Evolutionary conservation across 1,139 yeast genomes (phyloP), one percentile per base, ranked within the genome.

Genomic region (Nematodospora anomalae): DNA sequence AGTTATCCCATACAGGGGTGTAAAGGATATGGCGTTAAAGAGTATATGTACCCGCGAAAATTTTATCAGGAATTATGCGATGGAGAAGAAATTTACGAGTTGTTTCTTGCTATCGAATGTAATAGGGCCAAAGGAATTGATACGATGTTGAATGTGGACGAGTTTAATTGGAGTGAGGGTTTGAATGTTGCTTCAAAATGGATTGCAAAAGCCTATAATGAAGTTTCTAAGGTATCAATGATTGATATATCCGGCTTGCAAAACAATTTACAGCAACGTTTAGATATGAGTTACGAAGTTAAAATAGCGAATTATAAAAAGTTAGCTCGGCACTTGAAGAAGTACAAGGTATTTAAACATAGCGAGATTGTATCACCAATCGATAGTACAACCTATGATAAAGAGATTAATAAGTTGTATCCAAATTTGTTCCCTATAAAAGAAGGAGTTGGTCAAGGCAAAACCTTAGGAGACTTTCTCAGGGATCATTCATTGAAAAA

Each of bases 1-100:
- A 44, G 58, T 28, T 52, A 46, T 41, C 42, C 60, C 38, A 54
- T 64, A 18, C 37, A 55, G 40, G 60, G 68, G 37, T 40, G 66
- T 46, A 35, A 50, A 35, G 68, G 67, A 10, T 57, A 46, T 42
- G 64, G 65, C 0, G 40, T 39, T 1, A 53, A 51, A 7, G 66
- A 56, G 36, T 46, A 49, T 12, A 55, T 69, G 43, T 58, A 45
- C 33, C 64, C 74, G 0, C 42, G 53, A 16, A n/a, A 26, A 6
- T 49, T 64, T 40, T 58, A 69, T 44, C 55, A 58, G 30, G 33
- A 49, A n/a, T 47, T 58, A 35, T 62, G 57, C 3, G 44, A 43
- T n/a, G 50, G 50, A 23, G 74, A 69, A 39, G 66, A 61, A 1
- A 31, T 49, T 3, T 70, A 72, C 73, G 79, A 72, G 40, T 47